These are phyloP conservation scores for Talaromyces sp. DNA, from an alignment of 2,329 filamentous ascomycete genomes.

Conservation along the genomic window DNA sequence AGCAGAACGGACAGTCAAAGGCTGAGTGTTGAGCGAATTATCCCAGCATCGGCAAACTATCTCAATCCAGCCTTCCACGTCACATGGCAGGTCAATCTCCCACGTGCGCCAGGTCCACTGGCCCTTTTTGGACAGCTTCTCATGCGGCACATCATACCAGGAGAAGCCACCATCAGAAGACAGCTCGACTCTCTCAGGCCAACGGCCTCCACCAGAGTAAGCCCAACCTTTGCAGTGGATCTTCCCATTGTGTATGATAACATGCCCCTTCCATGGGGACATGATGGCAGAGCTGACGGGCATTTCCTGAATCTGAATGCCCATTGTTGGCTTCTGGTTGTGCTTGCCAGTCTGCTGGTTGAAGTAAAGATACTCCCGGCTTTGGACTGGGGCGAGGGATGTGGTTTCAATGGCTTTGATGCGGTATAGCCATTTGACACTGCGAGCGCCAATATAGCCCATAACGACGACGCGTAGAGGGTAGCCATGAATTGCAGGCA, in stretches of 20 bases:
- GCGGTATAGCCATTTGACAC: constrained; percentile 61
- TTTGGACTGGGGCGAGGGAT: constrained; percentile 59
- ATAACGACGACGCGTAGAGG: constrained; percentile 62
- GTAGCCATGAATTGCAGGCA: constrained; percentile 64
- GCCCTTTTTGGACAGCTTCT: constrained; percentile 61
- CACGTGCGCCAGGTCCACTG: constrained; percentile 64
- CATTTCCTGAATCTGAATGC: constrained; percentile 69
- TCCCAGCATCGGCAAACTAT: constrained; percentile 60
- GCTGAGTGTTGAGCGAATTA: constrained; percentile 60
- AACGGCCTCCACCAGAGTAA: constrained; percentile 57
- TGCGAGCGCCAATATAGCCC: constrained; percentile 66
- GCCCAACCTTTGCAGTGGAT: constrained; percentile 59
- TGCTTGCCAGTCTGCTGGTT: constrained; percentile 67
- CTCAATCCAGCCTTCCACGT: constrained; percentile 61
- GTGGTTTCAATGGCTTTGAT: constrained; percentile 60
- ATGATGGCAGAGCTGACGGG: constrained; percentile 66
- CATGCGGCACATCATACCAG: constrained; percentile 62
- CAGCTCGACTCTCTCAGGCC: constrained; percentile 63
- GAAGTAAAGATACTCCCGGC: constrained; percentile 66
- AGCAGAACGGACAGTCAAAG: constrained; percentile 51
- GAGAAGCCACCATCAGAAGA: constrained; percentile 60
- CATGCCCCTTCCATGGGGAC: constrained; percentile 59
- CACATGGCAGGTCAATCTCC: constrained; percentile 61
- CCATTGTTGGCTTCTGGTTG: constrained; percentile 57
- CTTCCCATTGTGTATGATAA: constrained; percentile 58